Conservation (phyloP, 2,329 filamentous ascomycete species). For the Lasiodiplodia sp. region DNA sequence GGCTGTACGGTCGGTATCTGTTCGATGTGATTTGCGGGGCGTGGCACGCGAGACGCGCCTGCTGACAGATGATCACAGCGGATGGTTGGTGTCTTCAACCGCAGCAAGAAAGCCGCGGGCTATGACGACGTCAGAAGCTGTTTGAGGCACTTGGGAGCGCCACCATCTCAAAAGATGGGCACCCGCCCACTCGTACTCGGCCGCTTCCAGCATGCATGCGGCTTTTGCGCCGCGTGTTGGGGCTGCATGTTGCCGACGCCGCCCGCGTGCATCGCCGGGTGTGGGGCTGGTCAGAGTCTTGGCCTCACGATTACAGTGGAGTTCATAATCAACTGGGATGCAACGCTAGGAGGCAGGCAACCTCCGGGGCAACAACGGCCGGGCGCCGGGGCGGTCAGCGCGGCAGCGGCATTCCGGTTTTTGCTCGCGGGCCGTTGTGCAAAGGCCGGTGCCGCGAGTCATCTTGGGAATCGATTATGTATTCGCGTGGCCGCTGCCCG, state of each 20-base stretch:
- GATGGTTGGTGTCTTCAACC: background rate
- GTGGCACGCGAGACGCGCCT: background rate
- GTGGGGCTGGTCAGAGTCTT: background rate
- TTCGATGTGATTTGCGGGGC: background rate
- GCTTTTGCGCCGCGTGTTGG: slow-evolving; percentile 9
- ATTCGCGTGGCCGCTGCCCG: background rate
- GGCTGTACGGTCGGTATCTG: too few relatives aligned
- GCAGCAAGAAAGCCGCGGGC: slow-evolving; percentile 5
- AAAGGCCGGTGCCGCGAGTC: slow-evolving; percentile 8
- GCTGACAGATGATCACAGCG: background rate
- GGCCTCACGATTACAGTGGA: slow-evolving; percentile 25
- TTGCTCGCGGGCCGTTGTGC: slow-evolving; percentile 1
- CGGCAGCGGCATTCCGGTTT: slow-evolving; percentile 13
- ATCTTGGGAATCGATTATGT: background rate
- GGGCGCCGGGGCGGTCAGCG: background rate
- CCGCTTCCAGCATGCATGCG: background rate
- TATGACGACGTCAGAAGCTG: slow-evolving; percentile 7
- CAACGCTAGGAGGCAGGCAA: slow-evolving; percentile 24
- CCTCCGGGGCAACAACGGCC: background rate
- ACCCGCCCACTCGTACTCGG: background rate
- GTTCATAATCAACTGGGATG: background rate
- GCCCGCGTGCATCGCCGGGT: background rate
- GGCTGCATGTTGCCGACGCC: background rate
- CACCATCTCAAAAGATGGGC: background rate
- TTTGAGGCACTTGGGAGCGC: background rate